Evolutionary conservation across 768 basidiomycete genomes (phyloP).

Genomic region (Russula earlei): DNA sequence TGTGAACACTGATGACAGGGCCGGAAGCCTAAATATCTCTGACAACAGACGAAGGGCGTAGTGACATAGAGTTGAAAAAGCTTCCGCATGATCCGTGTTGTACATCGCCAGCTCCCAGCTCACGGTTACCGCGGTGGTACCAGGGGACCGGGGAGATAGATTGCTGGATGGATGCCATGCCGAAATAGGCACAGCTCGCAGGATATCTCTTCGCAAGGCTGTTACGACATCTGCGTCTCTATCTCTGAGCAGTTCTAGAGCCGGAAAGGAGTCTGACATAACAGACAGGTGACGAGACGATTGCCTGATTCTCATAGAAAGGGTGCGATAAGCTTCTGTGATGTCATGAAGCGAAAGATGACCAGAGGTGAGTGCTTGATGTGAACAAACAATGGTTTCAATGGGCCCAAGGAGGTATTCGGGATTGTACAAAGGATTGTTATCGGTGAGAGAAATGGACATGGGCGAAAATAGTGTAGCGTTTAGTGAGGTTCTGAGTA

Average conservation of each 20-base stretch:
- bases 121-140: neutral
- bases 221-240: neutral
- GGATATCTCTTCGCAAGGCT: conserved; percentile 10
- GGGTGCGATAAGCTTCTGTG: conserved; percentile 8
- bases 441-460: neutral
- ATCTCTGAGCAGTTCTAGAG: neutral
- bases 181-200: neutral
- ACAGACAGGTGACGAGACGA: neutral
- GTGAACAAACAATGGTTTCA: conserved; percentile 13
- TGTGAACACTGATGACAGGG: conserved; percentile 3
- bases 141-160: neutral
- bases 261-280: neutral
- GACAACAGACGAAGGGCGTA: conserved; percentile 12
- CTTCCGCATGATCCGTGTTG: neutral
- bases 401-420: conserved; percentile 7
- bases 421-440: conserved; percentile 1
- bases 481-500: neutral
- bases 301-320: conserved; percentile 8
- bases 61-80: conserved; percentile 4
- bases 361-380: neutral
- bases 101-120: neutral
- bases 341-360: conserved; percentile 10
- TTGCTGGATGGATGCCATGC: neutral
- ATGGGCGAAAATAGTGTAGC: neutral
- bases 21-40: conserved; percentile 11